Conservation (phyloP, 495 filamentous ascomycete species). For the Aspergillus steynii region DNA sequence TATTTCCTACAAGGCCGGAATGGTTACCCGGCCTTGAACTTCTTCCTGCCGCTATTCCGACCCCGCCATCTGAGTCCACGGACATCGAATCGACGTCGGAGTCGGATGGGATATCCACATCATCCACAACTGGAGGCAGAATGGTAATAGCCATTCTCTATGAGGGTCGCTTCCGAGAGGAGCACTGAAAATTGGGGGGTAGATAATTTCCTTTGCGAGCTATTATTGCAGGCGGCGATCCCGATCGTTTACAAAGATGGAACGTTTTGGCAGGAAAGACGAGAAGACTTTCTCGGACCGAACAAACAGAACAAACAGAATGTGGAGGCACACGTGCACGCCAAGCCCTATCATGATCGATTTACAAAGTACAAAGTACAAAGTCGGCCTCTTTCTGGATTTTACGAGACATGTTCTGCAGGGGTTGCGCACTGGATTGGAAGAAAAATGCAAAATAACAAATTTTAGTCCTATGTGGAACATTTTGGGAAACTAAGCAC, state of each 20-base stretch:
- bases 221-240: not conserved
- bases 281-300: constrained; percentile 13
- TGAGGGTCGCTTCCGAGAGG: not conserved
- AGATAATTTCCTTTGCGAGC: not conserved
- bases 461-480: no score
- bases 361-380: not conserved
- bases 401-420: no score
- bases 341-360: not conserved
- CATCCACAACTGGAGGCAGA: constrained; percentile 58
- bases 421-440: no score
- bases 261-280: not conserved
- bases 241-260: not conserved
- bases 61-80: constrained; percentile 62
- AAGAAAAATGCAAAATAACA: no score
- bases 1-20: constrained; percentile 31
- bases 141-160: constrained; percentile 77
- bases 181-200: not conserved
- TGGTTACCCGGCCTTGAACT: constrained; percentile 44
- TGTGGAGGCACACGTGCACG: constrained; percentile 14
- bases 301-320: constrained; percentile 27
- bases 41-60: constrained; percentile 47
- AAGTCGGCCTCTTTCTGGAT: not conserved
- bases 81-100: constrained; percentile 47
- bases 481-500: not conserved
- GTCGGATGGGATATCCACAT: constrained; percentile 29